phyloP scores from a whole-genome alignment of 192 early-diverging fungal genomes.

The Umbelopsis isabellina region DNA sequence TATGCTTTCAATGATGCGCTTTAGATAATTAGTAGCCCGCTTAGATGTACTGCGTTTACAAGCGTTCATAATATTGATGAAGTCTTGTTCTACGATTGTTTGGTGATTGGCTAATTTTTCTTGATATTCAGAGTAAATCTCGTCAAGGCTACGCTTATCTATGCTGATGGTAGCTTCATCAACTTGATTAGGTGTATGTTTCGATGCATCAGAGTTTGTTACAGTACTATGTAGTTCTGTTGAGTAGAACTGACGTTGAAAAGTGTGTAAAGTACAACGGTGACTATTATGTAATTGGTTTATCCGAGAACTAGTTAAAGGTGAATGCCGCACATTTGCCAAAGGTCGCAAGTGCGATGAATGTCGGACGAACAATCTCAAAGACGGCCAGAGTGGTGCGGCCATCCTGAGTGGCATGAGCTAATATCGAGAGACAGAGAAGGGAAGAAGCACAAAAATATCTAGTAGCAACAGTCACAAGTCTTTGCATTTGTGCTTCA shows the following conservation, averaged over 20 bases:
- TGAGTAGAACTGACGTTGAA: too few relatives aligned
- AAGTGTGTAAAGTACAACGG: too few relatives aligned
- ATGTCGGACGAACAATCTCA: background rate
- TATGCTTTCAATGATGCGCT: slow-evolving; percentile 17
- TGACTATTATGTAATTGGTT: too few relatives aligned
- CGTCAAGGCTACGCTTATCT: background rate
- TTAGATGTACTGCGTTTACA: background rate
- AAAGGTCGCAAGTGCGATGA: background rate
- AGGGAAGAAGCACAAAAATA: background rate
- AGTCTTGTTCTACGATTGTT: background rate
- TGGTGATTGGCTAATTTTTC: background rate
- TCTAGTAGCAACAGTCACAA: background rate
- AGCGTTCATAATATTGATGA: slow-evolving; percentile 5
- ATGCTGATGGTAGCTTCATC: background rate
- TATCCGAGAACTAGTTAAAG: too few relatives aligned
- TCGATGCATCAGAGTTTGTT: background rate
- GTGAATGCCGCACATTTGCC: background rate
- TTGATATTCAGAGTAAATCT: slow-evolving; percentile 21
- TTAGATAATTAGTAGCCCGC: background rate
- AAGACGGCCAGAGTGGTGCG: background rate
- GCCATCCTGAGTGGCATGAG: background rate
- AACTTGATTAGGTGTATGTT: background rate
- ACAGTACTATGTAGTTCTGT: too few relatives aligned
- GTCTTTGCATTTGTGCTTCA: background rate
- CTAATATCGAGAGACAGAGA: background rate